Conservation (phyloP, 208 protist genomes). For the Acanthamoeba royreba region DNA sequence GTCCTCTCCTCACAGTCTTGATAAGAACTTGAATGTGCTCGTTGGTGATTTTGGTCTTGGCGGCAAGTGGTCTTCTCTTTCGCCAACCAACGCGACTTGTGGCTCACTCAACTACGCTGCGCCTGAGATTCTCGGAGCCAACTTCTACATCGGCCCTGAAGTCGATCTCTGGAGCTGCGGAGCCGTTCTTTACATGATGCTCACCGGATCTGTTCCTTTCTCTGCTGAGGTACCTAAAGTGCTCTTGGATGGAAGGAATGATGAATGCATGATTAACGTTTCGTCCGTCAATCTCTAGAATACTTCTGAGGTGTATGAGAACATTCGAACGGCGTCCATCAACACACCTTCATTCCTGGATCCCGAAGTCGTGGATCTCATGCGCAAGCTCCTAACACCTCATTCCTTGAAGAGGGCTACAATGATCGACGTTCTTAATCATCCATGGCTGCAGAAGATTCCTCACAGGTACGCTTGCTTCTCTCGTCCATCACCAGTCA, state of each 20-base stretch:
- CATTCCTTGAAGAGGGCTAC: slow-evolving; percentile 15
- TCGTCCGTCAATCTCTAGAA: too few species aligned
- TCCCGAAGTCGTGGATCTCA: background rate
- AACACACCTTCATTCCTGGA: background rate
- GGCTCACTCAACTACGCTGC: slow-evolving; percentile 31
- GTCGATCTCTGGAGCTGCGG: slow-evolving; percentile 40
- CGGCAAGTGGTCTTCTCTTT: slow-evolving; percentile 17
- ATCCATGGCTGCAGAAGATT: slow-evolving; percentile 20
- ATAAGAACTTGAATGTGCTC: slow-evolving; percentile 13
- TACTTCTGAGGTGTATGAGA: background rate
- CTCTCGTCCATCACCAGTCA: too few species aligned
- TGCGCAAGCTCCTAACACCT: background rate
- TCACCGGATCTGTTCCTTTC: slow-evolving; percentile 7
- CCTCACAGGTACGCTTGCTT: background rate
- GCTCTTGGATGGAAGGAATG: too few species aligned
- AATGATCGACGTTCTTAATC: slow-evolving; percentile 42
- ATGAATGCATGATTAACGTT: too few species aligned
- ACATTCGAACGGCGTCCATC: background rate
- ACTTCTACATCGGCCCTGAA: slow-evolving; percentile 42
- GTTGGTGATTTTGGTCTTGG: slow-evolving; percentile 29
- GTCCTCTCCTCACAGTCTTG: background rate
- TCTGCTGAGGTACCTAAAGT: background rate
- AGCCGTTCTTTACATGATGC: slow-evolving; percentile 45
- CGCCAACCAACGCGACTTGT: slow-evolving; percentile 39
- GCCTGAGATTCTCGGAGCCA: background rate